Base-by-base conservation (phyloP, 2,329 filamentous ascomycete genomes). In the Trichocomaceae sp. region DNA sequence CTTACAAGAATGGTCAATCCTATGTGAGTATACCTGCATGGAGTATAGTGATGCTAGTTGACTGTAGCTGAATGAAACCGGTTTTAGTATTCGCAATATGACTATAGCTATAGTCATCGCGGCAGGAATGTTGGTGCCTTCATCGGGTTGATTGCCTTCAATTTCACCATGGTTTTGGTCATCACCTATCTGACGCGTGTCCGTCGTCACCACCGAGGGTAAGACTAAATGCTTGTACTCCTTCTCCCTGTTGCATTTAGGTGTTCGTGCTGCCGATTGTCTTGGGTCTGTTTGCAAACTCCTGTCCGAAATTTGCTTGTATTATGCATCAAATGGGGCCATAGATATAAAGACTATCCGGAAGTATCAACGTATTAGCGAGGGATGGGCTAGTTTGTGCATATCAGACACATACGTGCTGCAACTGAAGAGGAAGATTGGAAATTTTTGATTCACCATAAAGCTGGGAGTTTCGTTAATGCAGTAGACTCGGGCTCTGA, bases 51-150 rank as follows among this genome's bases (percentile, higher is more conserved):
- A 15, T 15, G 1, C 22, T 8, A 47, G 31, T 15, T 8, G 88
- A 17, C 92, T 19, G 19, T 0, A 3, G 10, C 37, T 50, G 15
- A 19, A 29, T 44, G 37, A 7, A 39, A 39, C n/a, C 3, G 26
- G 6, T 5, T 42, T 13, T 46, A 47, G 50, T 35, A 46, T n/a
- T 26, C 31, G 22, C 50, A 52, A 52, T 52, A 41, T 31, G 42
- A 45, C 31, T 35, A 37, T 23, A 35, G 41, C 37, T 47, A 37
- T 39, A 15, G 19, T 20, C n/a, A 47, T 9, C 42, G 42, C 29
- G 44, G 88, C 87, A 80, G 88, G 52, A 87, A 95, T 61, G 58
- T 92, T 50, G 89, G 88, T 2, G 91, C 93, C 58, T 85, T 84
- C 61, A 61, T 80, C 26, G 85, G 83, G 1, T 93, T 91, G 63